Base-by-base conservation (phyloP, 2,329 filamentous ascomycete species). In the Phialocephala subalpina region DNA sequence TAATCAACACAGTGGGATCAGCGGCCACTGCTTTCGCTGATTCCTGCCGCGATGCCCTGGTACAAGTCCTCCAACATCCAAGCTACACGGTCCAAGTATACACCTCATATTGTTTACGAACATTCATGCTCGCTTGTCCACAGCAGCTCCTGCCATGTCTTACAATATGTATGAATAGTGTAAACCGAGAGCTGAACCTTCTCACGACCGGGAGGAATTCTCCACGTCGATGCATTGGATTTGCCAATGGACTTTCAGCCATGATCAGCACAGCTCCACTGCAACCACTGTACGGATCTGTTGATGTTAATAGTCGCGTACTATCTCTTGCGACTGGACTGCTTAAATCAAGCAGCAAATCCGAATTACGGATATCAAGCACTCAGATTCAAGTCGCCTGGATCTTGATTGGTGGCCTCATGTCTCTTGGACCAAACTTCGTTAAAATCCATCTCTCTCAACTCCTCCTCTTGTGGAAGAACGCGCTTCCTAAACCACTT, bases 401-500 rank as follows among this genome's bases (percentile, higher is more conserved):
- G 95, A 97, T 97, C 57, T 82, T 99, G 64, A 97, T 99, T 56
- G 96, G 97, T 42, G 96, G 97, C 0, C 82, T 99, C 62, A 98
- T 98, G 95, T 94, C 94, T 0, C 85, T 99, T 0, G 96, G 96
- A 0, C 95, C 96, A 3, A 98, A 97, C 78, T 99, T 99, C 78
- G 95, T 98, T 78, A 99, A 99, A 80, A 98, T 98, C 27, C 96
- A 99, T 79, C 85, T 99, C 8, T 95, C 94, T 2, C 96, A 99
- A 76, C 84, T 99, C 25, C 88, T 99, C 63, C 82, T 99, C 9
- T 82, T 99, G 7, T 99, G 96, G 96, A 97, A 97, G 79, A 99
- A 98, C 78, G 95, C 96, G 0, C 84, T 99, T 12, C 95, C 97
- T 0, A 97, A 97, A 75, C 95, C 97, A 6, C 80, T 98, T n/a